Base-by-base conservation (phyloP, 345 rosid genomes). In the Hypericum androsaemum region DNA sequence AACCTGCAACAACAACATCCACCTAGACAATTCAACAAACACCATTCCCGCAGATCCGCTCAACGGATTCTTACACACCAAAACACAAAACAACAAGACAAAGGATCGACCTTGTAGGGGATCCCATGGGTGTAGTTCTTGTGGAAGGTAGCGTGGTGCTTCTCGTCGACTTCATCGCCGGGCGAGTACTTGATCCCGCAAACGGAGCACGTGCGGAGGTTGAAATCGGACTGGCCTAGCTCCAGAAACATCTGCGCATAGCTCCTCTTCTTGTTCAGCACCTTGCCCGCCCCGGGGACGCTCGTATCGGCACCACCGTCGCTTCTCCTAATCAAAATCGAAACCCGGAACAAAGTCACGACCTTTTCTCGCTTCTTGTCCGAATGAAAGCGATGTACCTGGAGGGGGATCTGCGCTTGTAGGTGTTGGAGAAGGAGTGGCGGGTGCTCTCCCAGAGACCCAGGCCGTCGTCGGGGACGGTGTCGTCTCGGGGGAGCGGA, bases 211-310 rank as follows among this genome's bases (percentile, higher is more conserved):
- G 67, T 57, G 3, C 67, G 82, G 49, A 92, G 76, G 62, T 79
- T 79, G 66, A 92, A 88, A 79, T 92, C 94, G 43, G 95, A 77
- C 61, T 92, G 97, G 15, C 94, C 97, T 15, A 88, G 60, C 35
- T 92, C 95, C 59, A 88, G 64, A 77, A 88, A 80, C 15, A 84
- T 58, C 71, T 85, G 96, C 3, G 86, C 83, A 61, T 85, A 85
- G 59, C 70, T 83, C 48, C 98, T 83, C 65, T 80, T 92, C 75
- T 71, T 83, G 55, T 78, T 76, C n/a, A 79, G 69, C 17, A 36
- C 52, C 53, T 62, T 68, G 15, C 76, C 58, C 12, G 17, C 4
- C 3, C 22, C 22, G 45, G 64, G 15, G 4, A 22, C 32, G 32
- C 32, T 22, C 32, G 32, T 22, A 22, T 22, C 32, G 2, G 32